phyloP scores from a whole-genome alignment of 2,329 filamentous ascomycete genomes.

The Beauveria bassiana region DNA sequence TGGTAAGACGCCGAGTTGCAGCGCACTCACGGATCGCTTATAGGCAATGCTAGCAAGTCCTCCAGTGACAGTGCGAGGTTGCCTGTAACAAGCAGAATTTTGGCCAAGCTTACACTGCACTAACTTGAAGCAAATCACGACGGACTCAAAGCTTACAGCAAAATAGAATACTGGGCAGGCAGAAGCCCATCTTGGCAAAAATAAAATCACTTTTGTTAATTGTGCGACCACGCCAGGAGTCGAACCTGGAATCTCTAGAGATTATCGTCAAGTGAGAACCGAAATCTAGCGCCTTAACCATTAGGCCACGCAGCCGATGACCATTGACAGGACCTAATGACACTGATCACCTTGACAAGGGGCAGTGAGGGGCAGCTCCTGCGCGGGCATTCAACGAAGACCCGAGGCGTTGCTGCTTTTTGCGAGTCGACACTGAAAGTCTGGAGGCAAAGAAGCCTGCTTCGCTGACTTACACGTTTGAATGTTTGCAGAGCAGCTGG shows the following conservation, averaged over 20 bases:
- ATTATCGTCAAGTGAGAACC: conserved; percentile 17
- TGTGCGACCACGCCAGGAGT: conserved; percentile 34
- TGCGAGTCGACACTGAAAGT: background rate
- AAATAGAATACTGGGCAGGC: no score
- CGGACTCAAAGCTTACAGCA: no score
- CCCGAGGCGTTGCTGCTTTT: no score
- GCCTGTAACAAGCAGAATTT: no score
- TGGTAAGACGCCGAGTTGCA: no score
- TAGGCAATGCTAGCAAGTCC: no score
- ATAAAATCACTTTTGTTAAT: background rate
- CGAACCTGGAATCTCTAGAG: conserved; percentile 38
- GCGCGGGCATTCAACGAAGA: no score
- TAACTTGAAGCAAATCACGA: no score
- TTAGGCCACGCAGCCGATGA: conserved; percentile 34
- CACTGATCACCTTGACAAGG: background rate
- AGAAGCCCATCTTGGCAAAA: background rate
- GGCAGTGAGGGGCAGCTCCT: background rate
- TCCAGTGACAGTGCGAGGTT: no score
- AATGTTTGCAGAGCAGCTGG: background rate
- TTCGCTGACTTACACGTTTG: background rate
- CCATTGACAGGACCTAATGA: conserved; percentile 1
- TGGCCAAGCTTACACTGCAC: no score
- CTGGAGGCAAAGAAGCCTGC: background rate
- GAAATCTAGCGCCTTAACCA: conserved; percentile 38
- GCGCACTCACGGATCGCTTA: no score